Base-by-base conservation (phyloP, 2,329 filamentous ascomycete species). In the Alternaria conjuncta region DNA sequence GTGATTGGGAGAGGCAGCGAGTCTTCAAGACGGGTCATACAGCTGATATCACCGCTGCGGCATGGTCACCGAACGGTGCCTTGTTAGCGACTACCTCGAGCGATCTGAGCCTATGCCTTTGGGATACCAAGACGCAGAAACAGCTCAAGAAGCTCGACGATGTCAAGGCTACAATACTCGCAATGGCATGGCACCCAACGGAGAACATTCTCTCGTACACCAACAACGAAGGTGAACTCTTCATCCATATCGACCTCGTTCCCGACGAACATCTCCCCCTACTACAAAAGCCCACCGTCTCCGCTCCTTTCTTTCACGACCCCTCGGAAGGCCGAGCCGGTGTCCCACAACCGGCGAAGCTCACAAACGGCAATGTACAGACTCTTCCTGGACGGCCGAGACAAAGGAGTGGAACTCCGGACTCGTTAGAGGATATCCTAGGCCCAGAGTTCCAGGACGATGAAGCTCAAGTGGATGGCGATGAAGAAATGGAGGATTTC, bases 61-160 rank as follows among this genome's bases (percentile, higher is more conserved):
- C 92, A 36, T 99, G 96, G 96, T 97, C 95, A 13, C 93, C 94
- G 2, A 99, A 99, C 75, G 96, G 96, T 43, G 92, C 94, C 1
- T 85, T 99, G 73, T 84, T 99, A 21, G 93, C 90, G 15, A 87
- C 85, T 18, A 85, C 86, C 5, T 85, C 84, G n/a, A 80, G 84
- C 32, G 83, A 86, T 69, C 82, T 86, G 20, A 92, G 89, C 75
- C 82, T 96, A 5, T 78, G 92, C 25, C 83, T 99, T 3, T 99
- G 96, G 96, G 93, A 97, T 75, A 91, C 92, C 2, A 94, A 91
- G 79, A 93, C 92, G 1, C 95, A 97, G 79, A 92, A 88, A 55
- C 86, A 97, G 32, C 82, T 98, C 59, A 89, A 91, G 63, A 89
- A 89, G 67, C 86, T 92, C 71, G 92, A 95, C 60, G 94, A 95